Percentiles rank a stretch among this genome's conserved stretches.
Conservation (phyloP, 139 green algal genomes). For the Chlamydomonas sp. region DNA sequence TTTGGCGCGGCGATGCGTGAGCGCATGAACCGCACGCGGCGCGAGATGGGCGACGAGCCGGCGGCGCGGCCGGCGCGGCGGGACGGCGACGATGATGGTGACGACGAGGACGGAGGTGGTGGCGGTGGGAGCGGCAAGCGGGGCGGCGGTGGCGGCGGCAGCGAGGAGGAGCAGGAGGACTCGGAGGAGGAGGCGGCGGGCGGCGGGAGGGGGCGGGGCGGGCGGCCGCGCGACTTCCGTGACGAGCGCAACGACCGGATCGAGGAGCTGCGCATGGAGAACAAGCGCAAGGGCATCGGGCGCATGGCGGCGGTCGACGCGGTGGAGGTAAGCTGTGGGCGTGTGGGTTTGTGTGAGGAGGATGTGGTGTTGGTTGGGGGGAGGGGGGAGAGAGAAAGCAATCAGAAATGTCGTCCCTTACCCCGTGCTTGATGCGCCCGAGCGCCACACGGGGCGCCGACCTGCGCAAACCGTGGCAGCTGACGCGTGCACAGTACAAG, state of each 20-base stretch:
- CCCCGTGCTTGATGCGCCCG: too few relatives aligned
- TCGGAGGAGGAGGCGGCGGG: background rate
- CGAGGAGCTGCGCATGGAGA: conserved; percentile 1
- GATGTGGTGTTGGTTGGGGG: background rate
- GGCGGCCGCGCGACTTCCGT: background rate
- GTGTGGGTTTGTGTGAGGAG: background rate
- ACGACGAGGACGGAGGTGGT: background rate
- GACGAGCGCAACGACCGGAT: conserved; percentile 6
- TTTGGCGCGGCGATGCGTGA: conserved; percentile 37
- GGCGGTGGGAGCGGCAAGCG: background rate
- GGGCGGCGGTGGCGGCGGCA: background rate
- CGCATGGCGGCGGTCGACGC: background rate
- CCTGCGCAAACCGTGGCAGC: too few relatives aligned
- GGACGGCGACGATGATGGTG: too few relatives aligned
- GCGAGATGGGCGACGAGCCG: conserved; percentile 16
- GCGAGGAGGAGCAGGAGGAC: conserved; percentile 5
- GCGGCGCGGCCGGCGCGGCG: background rate
- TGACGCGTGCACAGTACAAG: conserved; percentile 39
- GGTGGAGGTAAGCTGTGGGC: conserved; percentile 12
- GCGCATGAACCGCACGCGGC: conserved; percentile 15
- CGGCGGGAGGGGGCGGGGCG: background rate
- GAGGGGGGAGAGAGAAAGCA: too few relatives aligned
- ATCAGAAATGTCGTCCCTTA: too few relatives aligned
- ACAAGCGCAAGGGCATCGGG: conserved; percentile 10
- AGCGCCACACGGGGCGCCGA: too few relatives aligned